Conservation (phyloP, 2,329 filamentous ascomycete genomes). For the Botrytis tulipae region DNA sequence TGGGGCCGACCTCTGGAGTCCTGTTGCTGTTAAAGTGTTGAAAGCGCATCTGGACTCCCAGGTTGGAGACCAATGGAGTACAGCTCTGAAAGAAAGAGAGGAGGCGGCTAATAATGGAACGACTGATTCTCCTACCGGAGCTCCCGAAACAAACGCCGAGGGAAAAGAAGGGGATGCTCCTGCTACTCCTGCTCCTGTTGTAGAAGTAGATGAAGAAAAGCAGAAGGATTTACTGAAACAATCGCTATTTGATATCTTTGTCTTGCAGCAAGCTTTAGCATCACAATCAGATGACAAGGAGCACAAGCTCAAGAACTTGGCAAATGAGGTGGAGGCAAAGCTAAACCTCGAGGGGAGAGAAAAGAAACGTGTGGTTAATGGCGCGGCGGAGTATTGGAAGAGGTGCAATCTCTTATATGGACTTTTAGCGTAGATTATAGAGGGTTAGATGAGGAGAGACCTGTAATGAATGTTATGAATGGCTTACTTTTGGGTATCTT, state of each 20-base stretch:
- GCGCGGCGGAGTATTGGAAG: slow-evolving; percentile 76
- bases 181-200: not conserved
- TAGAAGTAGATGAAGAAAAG: slow-evolving; percentile 20
- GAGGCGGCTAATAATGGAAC: slow-evolving; percentile 26
- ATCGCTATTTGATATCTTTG: slow-evolving; percentile 59
- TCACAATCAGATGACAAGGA: slow-evolving; percentile 42
- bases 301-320: slow-evolving; percentile 46
- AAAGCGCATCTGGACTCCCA: slow-evolving; percentile 56
- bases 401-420: slow-evolving; percentile 80
- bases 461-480: not conserved
- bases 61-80: slow-evolving; percentile 46
- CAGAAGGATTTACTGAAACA: slow-evolving; percentile 53
- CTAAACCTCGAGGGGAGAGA: slow-evolving; percentile 50
- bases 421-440: slow-evolving; percentile 51
- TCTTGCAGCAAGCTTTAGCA: slow-evolving; percentile 51
- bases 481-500: not conserved
- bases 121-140: slow-evolving; percentile 10
- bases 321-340: slow-evolving; percentile 44
- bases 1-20: slow-evolving; percentile 81
- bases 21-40: slow-evolving; percentile 59
- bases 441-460: not conserved
- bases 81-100: slow-evolving; percentile 25
- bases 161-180: slow-evolving; percentile 4
- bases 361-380: slow-evolving; percentile 56
- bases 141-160: slow-evolving; percentile 1